Evolutionary conservation across 352 stramenopile species (phyloP), one percentile per base, ranked within the genome.

Genomic region (Pythium insidiosum): DNA sequence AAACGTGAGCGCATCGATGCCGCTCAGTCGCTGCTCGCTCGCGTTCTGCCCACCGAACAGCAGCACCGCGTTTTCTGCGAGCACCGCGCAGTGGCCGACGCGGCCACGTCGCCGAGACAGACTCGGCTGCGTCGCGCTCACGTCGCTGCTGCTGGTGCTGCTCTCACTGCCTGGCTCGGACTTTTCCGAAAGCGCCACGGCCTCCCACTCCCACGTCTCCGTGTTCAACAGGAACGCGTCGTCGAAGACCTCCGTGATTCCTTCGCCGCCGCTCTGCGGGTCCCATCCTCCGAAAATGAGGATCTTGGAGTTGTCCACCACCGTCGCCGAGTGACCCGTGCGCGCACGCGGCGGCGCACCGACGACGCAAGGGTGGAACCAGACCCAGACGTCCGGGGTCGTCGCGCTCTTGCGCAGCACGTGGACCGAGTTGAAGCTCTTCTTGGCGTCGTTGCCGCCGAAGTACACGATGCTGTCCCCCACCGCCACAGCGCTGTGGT

Each of bases 281-380:
- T 98, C 89, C 92, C 92, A 98, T 22, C 92, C 92, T 30, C 92
- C 92, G 46, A 95, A 94, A 46, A 98, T 68, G 16, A 97, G 58
- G 21, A 97, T 83, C 47, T 88, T 95, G 24, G 50, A 63, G 35
- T 93, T 78, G 36, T 84, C 72, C 43, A 97, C 47, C 26, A 96
- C 65, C 21, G 84, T 91, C 21, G 92, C 85, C 6, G 73, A 89
- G 57, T 97, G 89, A 4, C 89, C 92, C 10, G 92, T 97, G 33
- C 89, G 71, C 13, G 78, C 64, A 31, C 71, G 68, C 1, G 92
- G 92, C 19, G 74, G 56, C 1, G 61, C 54, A 3, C 92, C 92
- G 20, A 67, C 67, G 5, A 90, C 73, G 26, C 63, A 76, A 5
- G 89, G 89, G 36, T 96, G 71, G 46, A 83, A 85, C 92, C 92